Percentiles rank a stretch among this genome's conserved stretches.
phyloP scores from a whole-genome alignment of 1,139 yeast genomes.

The Hyphopichia wangnamkhiaoensis region DNA sequence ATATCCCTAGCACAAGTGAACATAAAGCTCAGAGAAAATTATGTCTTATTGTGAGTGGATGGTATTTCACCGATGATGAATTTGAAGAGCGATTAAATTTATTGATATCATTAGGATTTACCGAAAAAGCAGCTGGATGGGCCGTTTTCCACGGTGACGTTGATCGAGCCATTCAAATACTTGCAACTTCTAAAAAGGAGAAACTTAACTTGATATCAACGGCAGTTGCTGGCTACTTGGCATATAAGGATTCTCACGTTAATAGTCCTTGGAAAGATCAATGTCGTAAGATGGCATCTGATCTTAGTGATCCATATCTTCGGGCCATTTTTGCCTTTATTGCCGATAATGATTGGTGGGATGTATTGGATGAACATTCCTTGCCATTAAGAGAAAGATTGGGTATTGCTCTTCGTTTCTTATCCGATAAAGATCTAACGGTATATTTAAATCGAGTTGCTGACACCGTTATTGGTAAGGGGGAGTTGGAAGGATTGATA shows the following conservation, averaged over 20 bases:
- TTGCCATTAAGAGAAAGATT: conserved; percentile 84
- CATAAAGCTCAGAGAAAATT: conserved; percentile 68
- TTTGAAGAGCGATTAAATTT: conserved; percentile 67
- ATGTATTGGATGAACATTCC: conserved; percentile 86
- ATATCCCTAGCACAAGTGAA: conserved; percentile 49
- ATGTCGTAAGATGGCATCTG: conserved; percentile 84
- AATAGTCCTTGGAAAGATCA: conserved; percentile 94
- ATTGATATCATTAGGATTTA: conserved; percentile 59
- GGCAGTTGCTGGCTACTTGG: conserved; percentile 90
- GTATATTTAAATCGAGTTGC: conserved; percentile 70
- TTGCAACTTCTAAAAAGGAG: conserved; percentile 61
- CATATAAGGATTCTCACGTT: conserved; percentile 59
- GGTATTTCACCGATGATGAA: conserved; percentile 81
- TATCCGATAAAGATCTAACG: conserved; percentile 74
- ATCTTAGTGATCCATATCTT: conserved; percentile 83
- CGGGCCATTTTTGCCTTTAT: conserved; percentile 92
- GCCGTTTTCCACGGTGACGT: conserved; percentile 94
- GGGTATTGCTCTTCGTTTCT: conserved; percentile 85
- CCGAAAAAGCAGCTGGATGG: conserved; percentile 96
- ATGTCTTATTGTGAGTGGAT: conserved; percentile 85
- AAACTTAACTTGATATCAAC: conserved; percentile 80
- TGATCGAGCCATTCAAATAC: conserved; percentile 71
- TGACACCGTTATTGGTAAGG: conserved; percentile 67
- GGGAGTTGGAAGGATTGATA: conserved; percentile 88
- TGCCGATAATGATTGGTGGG: conserved; percentile 97